phyloP scores from a whole-genome alignment of 1,284 basidiomycete genomes.

The Psilocybe mexicana region DNA sequence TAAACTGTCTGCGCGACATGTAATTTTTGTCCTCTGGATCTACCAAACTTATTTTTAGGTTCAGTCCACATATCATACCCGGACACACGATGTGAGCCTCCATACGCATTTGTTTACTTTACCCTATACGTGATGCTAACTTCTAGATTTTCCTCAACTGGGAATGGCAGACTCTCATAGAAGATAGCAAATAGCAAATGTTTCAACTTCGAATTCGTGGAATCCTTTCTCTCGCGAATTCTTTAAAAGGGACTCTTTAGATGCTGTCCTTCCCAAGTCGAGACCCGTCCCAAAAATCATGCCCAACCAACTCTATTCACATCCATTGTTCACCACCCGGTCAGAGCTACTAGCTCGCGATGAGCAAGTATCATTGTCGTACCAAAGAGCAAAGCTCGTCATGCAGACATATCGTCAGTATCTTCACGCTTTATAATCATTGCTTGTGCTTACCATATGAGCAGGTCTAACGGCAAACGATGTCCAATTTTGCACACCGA shows the following conservation, averaged over 20 bases:
- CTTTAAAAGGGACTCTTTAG: slow-evolving; percentile 26
- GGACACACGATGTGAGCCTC: slow-evolving; percentile 18
- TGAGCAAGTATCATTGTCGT: slow-evolving; percentile 48
- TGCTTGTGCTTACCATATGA: slow-evolving; percentile 9
- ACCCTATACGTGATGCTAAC: slow-evolving; percentile 17
- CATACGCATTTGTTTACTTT: slow-evolving; percentile 20
- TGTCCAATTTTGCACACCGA: slow-evolving; percentile 44
- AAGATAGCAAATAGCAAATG: slow-evolving; percentile 17
- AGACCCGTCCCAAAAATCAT: slow-evolving; percentile 24
- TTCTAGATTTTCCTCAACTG: slow-evolving; percentile 19
- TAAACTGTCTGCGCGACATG: slow-evolving; percentile 13
- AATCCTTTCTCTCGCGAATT: slow-evolving; percentile 28
- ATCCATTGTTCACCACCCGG: slow-evolving; percentile 45
- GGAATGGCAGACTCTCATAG: slow-evolving; percentile 19
- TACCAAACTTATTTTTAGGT: slow-evolving; percentile 23
- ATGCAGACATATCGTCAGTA: slow-evolving; percentile 47
- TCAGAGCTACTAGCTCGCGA: slow-evolving; percentile 45
- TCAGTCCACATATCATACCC: slow-evolving; percentile 14
- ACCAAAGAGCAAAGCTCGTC: slow-evolving; percentile 46
- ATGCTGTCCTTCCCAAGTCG: slow-evolving; percentile 9
- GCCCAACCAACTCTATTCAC: slow-evolving; percentile 38
- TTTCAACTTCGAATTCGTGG: slow-evolving; percentile 16
- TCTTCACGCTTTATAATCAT: slow-evolving; percentile 2
- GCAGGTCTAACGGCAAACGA: slow-evolving; percentile 44
- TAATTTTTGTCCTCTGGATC: slow-evolving; percentile 20